Conservation (phyloP, 495 filamentous ascomycete genomes). For the Staphylotrichum longicolle region DNA sequence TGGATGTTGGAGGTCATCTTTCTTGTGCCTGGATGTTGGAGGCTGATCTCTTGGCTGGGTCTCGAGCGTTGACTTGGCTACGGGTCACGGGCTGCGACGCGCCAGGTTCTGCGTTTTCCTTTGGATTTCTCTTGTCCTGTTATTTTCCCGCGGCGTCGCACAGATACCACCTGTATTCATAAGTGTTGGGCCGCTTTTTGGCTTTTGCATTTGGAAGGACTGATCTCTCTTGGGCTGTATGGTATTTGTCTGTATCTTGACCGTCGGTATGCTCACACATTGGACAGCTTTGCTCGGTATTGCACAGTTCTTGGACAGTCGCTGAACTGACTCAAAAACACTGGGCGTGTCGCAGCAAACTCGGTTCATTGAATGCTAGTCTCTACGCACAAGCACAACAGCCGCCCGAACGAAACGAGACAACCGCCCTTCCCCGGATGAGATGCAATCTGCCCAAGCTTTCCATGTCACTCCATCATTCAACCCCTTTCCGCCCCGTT, state of each 20-base stretch:
- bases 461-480: neutral
- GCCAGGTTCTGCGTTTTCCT: no score
- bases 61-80: no score
- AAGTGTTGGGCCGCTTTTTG: neutral
- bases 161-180: slow-evolving; percentile 14
- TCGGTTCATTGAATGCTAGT: neutral
- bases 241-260: neutral
- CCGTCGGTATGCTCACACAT: no score
- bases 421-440: neutral
- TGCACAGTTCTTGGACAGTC: no score
- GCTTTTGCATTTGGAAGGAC: no score
- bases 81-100: no score
- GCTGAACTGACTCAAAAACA: no score
- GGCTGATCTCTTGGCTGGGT: no score
- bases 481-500: neutral
- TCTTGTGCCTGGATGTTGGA: no score
- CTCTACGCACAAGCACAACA: slow-evolving; percentile 1
- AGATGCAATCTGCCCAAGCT: neutral
- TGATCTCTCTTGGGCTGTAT: neutral
- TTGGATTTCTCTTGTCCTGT: no score
- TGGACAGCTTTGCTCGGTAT: no score
- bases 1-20: no score
- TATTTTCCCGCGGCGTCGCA: neutral
- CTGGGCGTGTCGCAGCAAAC: neutral
- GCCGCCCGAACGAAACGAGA: neutral